These are phyloP conservation scores for Prunus persica DNA, from an alignment of 306 rosid species.

Conservation along the genomic window Prunus_persica_NCBIv2 NC_034009.1:33004501-33005000, in stretches of 20 bases:
- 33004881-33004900: not conserved
- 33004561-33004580: not conserved
- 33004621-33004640: not conserved
- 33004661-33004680: not conserved
- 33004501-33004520: constrained; percentile 92
- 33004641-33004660: not conserved
- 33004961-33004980: not conserved
- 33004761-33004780: not conserved
- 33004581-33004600: not conserved
- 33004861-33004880: not conserved
- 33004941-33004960: not conserved
- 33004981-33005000: not conserved
- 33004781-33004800: not conserved
- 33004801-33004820: not conserved
- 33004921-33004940: not conserved
- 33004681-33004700: not conserved
- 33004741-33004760: not conserved
- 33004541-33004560: constrained; percentile 5
- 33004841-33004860: not conserved
- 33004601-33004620: not conserved
- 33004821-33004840: not conserved
- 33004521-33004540: not conserved
- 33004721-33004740: not conserved
- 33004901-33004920: not conserved
- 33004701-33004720: not conserved